Conservation (phyloP, 148 eudicot species). For the Talinum fruticosum region DNA sequence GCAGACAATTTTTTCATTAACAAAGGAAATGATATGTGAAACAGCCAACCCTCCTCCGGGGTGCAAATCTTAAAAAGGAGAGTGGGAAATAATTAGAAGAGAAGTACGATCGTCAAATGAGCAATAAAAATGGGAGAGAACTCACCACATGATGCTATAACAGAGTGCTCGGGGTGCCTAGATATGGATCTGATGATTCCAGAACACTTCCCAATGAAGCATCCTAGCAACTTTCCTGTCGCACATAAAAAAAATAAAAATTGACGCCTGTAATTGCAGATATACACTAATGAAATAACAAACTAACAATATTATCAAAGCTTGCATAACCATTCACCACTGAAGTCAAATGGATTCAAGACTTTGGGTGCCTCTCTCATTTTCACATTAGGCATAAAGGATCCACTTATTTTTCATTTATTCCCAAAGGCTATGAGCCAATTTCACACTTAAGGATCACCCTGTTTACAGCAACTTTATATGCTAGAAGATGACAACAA, state of each 20-base stretch:
- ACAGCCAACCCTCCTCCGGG: no score
- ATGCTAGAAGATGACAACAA: no score
- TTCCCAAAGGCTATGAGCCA: no score
- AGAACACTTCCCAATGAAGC: constrained; percentile 86
- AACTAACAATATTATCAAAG: not conserved
- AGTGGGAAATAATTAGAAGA: no score
- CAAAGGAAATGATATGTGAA: no score
- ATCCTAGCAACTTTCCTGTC: constrained; percentile 80
- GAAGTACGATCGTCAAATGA: no score
- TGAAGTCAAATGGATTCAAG: not conserved
- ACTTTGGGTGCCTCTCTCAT: no score
- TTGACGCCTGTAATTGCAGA: not conserved
- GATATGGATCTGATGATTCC: constrained; percentile 93
- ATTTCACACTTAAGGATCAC: not conserved
- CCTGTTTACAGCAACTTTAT: not conserved
- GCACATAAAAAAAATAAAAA: constrained; percentile 11
- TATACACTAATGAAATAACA: not conserved
- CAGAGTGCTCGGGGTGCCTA: constrained; percentile 79
- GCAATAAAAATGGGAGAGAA: no score
- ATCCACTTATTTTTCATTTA: no score
- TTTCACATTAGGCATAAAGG: not conserved
- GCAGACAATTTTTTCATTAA: no score
- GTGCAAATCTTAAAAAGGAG: no score
- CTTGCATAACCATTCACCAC: not conserved
- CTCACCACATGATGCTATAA: constrained; percentile 96